Evolutionary conservation across 2,329 filamentous ascomycete genomes (phyloP).

Genomic region (Colletotrichum sidae): DNA sequence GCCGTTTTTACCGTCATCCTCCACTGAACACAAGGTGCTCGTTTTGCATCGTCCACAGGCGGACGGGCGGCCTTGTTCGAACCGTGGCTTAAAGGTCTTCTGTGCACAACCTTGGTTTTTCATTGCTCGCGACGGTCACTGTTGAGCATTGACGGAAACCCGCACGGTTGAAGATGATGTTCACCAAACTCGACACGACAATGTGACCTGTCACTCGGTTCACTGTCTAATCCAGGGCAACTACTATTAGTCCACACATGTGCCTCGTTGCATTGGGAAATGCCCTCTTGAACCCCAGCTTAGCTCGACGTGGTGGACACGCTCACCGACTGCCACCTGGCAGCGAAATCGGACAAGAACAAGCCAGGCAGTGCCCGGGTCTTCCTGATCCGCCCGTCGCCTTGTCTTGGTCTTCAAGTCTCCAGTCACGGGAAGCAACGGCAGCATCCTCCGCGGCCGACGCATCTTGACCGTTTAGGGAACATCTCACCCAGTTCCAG

Average conservation of each 20-base stretch:
- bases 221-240: constrained; percentile 13
- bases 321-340: constrained; percentile 34
- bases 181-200: background rate
- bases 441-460: constrained; percentile 6
- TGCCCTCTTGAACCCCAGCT: constrained; percentile 7
- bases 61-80: background rate
- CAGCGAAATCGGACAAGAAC: constrained; percentile 12
- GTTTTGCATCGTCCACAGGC: constrained; percentile 6
- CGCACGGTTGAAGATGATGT: background rate
- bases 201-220: constrained; percentile 28
- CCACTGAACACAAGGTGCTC: background rate
- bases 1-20: background rate
- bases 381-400: background rate
- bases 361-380: background rate
- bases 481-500: constrained; percentile 6
- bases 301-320: constrained; percentile 11
- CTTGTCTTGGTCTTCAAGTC: background rate
- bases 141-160: constrained; percentile 8
- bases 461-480: background rate
- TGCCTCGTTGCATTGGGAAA: constrained; percentile 35
- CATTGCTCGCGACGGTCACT: constrained; percentile 1
- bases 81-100: constrained; percentile 3
- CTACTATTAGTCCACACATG: constrained; percentile 20
- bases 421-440: background rate
- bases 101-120: constrained; percentile 1